phyloP scores from a whole-genome alignment of 805 yeast genomes.

The Monosporozyma siamensis region DNA sequence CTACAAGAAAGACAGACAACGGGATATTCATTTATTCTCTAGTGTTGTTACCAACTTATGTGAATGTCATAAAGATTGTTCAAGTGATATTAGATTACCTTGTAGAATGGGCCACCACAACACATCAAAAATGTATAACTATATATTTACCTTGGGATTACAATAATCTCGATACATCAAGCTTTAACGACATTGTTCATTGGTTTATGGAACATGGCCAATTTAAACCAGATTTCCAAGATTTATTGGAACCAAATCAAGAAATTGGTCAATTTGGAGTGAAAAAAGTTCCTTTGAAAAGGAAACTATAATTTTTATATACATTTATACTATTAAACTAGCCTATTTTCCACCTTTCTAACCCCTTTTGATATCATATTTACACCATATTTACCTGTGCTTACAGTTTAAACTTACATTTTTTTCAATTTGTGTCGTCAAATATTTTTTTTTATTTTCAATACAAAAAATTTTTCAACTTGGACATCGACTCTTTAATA shows the following conservation, averaged over 20 bases:
- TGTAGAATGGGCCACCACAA: background rate
- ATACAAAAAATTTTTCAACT: too few relatives aligned
- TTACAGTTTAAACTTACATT: too few relatives aligned
- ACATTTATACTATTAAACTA: background rate
- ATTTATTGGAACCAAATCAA: background rate
- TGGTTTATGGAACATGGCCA: background rate
- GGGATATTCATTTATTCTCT: background rate
- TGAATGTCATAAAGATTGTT: background rate
- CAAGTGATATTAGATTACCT: background rate
- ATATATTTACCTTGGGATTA: background rate
- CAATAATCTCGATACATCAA: background rate
- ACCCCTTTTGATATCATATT: too few relatives aligned
- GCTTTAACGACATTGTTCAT: background rate
- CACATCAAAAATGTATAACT: background rate
- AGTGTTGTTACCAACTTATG: background rate
- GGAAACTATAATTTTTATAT: background rate
- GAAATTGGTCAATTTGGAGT: background rate
- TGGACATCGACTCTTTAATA: too few relatives aligned
- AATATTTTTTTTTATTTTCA: too few relatives aligned
- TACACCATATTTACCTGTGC: too few relatives aligned
- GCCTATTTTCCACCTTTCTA: background rate
- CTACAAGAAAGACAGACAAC: background rate
- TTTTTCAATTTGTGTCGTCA: too few relatives aligned
- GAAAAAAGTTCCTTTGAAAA: background rate
- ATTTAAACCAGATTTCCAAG: background rate